These are phyloP conservation scores for Usnea hakonensis DNA, from an alignment of 495 filamentous ascomycete genomes.

Conservation along the genomic window DNA sequence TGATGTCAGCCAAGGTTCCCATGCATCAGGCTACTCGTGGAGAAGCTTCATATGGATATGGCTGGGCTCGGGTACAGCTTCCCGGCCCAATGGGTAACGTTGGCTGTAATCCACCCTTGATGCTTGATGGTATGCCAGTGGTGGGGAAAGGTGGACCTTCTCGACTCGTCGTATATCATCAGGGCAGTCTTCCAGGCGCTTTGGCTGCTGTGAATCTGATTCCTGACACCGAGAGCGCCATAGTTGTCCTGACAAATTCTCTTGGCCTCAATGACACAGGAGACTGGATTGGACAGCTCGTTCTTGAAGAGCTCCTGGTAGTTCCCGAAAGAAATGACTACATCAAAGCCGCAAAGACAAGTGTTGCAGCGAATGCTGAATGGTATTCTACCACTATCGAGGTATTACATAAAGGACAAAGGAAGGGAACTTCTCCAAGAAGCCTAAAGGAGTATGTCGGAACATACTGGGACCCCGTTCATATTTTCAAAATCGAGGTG, in stretches of 20 bases:
- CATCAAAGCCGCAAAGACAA: constrained; percentile 1
- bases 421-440: neutral
- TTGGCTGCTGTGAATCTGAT: constrained; percentile 22
- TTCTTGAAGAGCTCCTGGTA: constrained; percentile 23
- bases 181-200: constrained; percentile 23
- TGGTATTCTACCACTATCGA: neutral
- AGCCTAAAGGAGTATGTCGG: constrained; percentile 8
- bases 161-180: constrained; percentile 24
- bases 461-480: constrained; percentile 5
- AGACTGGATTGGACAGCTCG: constrained; percentile 28
- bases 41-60: constrained; percentile 18
- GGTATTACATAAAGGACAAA: neutral
- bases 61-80: constrained; percentile 19
- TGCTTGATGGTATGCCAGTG: constrained; percentile 18
- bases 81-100: constrained; percentile 16
- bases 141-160: constrained; percentile 16
- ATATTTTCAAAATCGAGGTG: constrained; percentile 10
- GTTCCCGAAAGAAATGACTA: constrained; percentile 12
- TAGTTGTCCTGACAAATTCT: constrained; percentile 28
- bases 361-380: neutral
- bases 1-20: constrained; percentile 15
- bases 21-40: neutral
- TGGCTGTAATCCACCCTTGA: constrained; percentile 8
- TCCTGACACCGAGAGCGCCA: constrained; percentile 24
- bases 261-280: constrained; percentile 23